Base-by-base conservation (phyloP, 805 yeast species). In the Barnettozyma salicaria region DNA sequence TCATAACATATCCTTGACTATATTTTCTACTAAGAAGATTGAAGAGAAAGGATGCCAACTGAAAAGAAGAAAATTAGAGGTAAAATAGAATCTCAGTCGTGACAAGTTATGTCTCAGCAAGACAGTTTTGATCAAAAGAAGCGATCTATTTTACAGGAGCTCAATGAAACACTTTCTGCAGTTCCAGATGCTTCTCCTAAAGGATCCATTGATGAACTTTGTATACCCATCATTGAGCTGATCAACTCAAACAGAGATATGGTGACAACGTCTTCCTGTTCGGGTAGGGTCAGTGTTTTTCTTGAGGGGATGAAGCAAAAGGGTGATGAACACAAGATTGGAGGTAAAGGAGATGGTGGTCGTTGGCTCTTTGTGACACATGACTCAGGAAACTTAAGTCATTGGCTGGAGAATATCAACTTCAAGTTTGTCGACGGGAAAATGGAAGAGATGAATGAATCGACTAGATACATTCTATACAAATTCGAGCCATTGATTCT, bases 331-430 rank as follows among this genome's bases (percentile, higher is more conserved):
- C 35, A 55, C 3, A 67, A 74, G 48, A 72, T 81, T 12, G 92
- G 95, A 2, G 86, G 94, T 4, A 87, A 87, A 53, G 96, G 95
- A 8, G 75, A 78, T 35, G 96, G 96, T 1, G 96, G 96, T 0
- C 68, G 68, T 39, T 87, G 96, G 96, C 52, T 85, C 10, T 86
- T 74, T 61, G 86, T 87, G 3, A 74, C 87, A 0, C 96, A 87
- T 53, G 77, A 80, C 30, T 63, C 67, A 3, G 44, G 49, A 2
- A 62, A 72, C 16, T 61, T 81, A 7, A 47, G 53, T 1, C 55
- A 63, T 12, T 79, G 86, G 86, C 56, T 68, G 13, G 27, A 38
- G 45, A 56, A 64, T 37, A 44, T 56, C 39, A 27, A 22, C 9
- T 44, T 47, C 37, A 35, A 42, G 2, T 52, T 50, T 30, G 49